phyloP scores from a whole-genome alignment of 2,329 filamentous ascomycete species.

The Chrysosphaeria jannelii region DNA sequence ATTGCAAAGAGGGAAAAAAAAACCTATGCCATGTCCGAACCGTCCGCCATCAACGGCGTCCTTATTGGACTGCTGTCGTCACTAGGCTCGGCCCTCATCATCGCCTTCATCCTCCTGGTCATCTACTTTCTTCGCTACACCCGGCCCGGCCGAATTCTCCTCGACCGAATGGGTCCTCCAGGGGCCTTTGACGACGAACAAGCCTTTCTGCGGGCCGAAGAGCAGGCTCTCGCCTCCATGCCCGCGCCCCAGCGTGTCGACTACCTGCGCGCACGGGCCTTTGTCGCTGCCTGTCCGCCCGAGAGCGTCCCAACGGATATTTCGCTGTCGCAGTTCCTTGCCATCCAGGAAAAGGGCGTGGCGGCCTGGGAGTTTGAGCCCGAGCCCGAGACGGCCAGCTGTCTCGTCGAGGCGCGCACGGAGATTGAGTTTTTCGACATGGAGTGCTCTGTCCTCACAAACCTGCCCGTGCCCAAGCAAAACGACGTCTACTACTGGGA shows the following conservation, averaged over 20 bases:
- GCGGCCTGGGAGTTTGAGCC: slow-evolving; percentile 98
- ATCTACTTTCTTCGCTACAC: slow-evolving; percentile 92
- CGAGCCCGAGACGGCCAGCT: slow-evolving; percentile 95
- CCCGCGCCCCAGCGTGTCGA: slow-evolving; percentile 74
- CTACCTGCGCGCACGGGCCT: slow-evolving; percentile 86
- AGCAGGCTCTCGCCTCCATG: slow-evolving; percentile 82
- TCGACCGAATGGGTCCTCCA: slow-evolving; percentile 75
- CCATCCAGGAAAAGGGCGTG: slow-evolving; percentile 98
- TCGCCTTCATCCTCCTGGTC: slow-evolving; percentile 47
- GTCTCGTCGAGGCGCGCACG: slow-evolving; percentile 84
- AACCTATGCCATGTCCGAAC: neutral
- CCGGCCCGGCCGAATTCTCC: slow-evolving; percentile 57
- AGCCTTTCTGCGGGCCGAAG: slow-evolving; percentile 76
- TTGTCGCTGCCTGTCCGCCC: slow-evolving; percentile 75
- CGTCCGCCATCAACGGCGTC: slow-evolving; percentile 31
- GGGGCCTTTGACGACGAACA: slow-evolving; percentile 97
- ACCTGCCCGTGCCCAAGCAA: slow-evolving; percentile 87
- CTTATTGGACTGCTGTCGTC: slow-evolving; percentile 86
- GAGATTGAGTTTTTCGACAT: slow-evolving; percentile 98
- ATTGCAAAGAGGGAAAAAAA: neutral
- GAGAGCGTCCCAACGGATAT: slow-evolving; percentile 93
- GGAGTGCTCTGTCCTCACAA: slow-evolving; percentile 90
- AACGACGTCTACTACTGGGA: slow-evolving; percentile 99
- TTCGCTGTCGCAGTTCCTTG: slow-evolving; percentile 84
- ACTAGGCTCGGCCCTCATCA: slow-evolving; percentile 67